phyloP scores from a whole-genome alignment of 768 basidiomycete genomes.

The Hypholoma fasciculare region DNA sequence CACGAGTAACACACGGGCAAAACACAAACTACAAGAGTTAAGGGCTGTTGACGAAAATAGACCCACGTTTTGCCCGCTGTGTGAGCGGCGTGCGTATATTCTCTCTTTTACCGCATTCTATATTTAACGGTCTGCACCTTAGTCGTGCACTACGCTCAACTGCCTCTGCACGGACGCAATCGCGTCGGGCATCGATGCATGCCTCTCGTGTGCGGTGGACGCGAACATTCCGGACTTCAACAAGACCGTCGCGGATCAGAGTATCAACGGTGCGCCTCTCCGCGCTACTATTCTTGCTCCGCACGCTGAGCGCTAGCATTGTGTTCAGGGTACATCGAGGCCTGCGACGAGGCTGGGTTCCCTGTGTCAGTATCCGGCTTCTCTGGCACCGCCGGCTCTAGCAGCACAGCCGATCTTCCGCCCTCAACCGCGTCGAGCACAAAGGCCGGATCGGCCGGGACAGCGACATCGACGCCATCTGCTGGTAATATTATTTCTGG shows the following conservation, averaged over 20 bases:
- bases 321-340: not conserved
- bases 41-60: too few relatives aligned
- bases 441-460: not conserved
- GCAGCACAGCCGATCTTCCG: not conserved
- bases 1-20: too few relatives aligned
- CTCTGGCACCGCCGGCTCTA: not conserved
- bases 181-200: conserved; percentile 7
- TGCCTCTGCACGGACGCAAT: conserved; percentile 15
- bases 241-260: conserved; percentile 8
- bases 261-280: conserved; percentile 8
- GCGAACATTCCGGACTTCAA: conserved; percentile 5
- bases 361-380: not conserved
- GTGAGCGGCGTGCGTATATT: not conserved
- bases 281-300: not conserved
- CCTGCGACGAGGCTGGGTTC: not conserved
- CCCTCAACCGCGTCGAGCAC: not conserved
- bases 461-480: not conserved
- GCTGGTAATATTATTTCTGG: too few relatives aligned
- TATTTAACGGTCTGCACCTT: not conserved
- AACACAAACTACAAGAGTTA: too few relatives aligned
- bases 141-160: conserved; percentile 10
- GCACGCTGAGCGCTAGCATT: not conserved
- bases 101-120: not conserved
- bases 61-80: too few relatives aligned
- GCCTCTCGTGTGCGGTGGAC: conserved; percentile 13